Percentiles rank a stretch among this genome's conserved stretches.
Evolutionary conservation across 2,329 filamentous ascomycete species (phyloP).

Genomic region (Fusarium udum): DNA sequence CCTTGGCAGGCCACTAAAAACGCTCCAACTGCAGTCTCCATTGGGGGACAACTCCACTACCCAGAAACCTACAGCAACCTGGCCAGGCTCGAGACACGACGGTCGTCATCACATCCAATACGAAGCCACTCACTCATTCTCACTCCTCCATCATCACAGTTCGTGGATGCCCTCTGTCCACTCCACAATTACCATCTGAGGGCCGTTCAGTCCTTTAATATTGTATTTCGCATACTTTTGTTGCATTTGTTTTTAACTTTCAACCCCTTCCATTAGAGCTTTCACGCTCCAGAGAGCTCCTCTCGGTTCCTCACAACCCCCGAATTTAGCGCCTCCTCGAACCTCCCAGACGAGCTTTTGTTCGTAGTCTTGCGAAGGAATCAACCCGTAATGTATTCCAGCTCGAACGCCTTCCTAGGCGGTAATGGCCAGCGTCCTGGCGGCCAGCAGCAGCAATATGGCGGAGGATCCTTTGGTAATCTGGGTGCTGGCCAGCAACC

Average conservation of each 20-base stretch:
- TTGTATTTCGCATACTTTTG: constrained; percentile 32
- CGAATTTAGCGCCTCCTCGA: constrained; percentile 32
- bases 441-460: constrained; percentile 60
- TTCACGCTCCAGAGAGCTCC: constrained; percentile 7
- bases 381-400: constrained; percentile 79
- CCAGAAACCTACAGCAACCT: constrained; percentile 22
- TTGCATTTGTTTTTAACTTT: constrained; percentile 14
- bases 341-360: constrained; percentile 25
- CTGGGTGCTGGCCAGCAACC: constrained; percentile 55
- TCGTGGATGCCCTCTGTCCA: constrained; percentile 27
- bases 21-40: constrained; percentile 14
- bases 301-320: constrained; percentile 20
- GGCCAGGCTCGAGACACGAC: constrained; percentile 2
- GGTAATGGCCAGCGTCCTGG: constrained; percentile 78
- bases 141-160: constrained; percentile 30
- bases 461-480: constrained; percentile 57
- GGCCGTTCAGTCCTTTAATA: constrained; percentile 27
- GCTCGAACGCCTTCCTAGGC: constrained; percentile 86
- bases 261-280: constrained; percentile 10
- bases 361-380: constrained; percentile 22
- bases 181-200: constrained; percentile 20
- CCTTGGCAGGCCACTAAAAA: constrained; percentile 20
- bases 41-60: constrained; percentile 22
- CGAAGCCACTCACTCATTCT: constrained; percentile 25
- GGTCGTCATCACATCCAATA: constrained; percentile 30